Conservation (phyloP, 176 grass and related monocot species). For the Areca catechu region DNA sequence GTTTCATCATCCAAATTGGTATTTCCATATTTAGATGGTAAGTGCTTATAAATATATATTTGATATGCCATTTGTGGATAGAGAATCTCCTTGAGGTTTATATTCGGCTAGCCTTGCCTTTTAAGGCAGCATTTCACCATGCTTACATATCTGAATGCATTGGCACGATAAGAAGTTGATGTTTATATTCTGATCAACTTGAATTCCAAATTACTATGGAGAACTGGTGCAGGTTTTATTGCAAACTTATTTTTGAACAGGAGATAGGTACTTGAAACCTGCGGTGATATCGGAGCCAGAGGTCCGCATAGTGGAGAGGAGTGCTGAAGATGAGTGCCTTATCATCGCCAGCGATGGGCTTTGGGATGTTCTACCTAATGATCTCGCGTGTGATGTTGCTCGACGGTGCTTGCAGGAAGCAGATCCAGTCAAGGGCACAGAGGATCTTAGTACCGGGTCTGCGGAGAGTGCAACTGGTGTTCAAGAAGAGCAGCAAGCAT, state of each 20-base stretch:
- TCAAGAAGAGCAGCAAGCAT: slow-evolving; percentile 2
- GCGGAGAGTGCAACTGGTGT: neutral
- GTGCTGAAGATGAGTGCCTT: slow-evolving; percentile 40
- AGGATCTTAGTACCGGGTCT: neutral
- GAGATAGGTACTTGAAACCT: slow-evolving; percentile 59
- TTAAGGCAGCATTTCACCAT: no score
- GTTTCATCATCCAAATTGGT: no score
- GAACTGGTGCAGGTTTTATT: no score
- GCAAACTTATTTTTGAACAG: slow-evolving; percentile 17
- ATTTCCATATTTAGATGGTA: no score
- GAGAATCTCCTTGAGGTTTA: no score
- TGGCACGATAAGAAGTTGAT: no score
- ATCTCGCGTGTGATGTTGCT: slow-evolving; percentile 46
- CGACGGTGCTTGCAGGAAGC: slow-evolving; percentile 52
- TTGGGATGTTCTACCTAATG: slow-evolving; percentile 77
- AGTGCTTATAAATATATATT: no score
- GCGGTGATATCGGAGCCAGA: slow-evolving; percentile 72
- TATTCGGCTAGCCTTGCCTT: no score
- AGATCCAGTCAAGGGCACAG: slow-evolving; percentile 6
- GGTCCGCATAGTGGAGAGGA: slow-evolving; percentile 38
- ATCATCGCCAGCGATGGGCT: slow-evolving; percentile 84
- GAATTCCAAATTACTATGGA: no score
- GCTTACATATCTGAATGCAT: no score
- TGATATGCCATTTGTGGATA: no score
- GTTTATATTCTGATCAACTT: no score